phyloP scores from a whole-genome alignment of 768 basidiomycete species.

The Termitomyces titanicus region DNA sequence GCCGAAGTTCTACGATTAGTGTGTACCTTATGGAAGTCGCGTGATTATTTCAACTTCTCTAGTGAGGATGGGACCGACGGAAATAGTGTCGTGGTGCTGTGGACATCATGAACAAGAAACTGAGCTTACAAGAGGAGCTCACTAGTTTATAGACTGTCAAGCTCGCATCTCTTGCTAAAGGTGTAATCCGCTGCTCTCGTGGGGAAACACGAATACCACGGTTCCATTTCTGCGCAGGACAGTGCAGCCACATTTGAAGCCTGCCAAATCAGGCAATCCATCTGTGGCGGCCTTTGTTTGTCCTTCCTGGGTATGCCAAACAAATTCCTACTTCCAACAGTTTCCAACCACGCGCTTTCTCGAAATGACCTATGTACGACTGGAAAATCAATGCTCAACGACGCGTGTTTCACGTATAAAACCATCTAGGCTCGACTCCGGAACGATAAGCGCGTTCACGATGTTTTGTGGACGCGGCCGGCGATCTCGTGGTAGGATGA shows the following conservation, averaged over 20 bases:
- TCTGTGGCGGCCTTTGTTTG: constrained; percentile 2
- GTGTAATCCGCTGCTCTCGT: background rate
- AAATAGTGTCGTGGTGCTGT: background rate
- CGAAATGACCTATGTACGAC: background rate
- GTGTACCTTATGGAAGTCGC: background rate
- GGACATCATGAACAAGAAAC: too few relatives aligned
- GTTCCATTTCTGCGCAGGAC: background rate
- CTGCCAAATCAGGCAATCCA: background rate
- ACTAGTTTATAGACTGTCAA: background rate
- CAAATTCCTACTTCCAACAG: background rate
- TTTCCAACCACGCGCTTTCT: too few relatives aligned
- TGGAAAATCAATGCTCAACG: background rate
- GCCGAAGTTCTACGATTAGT: background rate
- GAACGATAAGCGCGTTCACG: background rate
- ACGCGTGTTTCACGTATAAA: background rate
- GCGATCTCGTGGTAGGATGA: background rate
- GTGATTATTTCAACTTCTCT: background rate
- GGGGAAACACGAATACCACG: background rate
- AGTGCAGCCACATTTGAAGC: constrained; percentile 2
- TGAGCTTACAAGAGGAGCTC: too few relatives aligned
- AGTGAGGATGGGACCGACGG: background rate
- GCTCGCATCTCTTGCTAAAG: background rate
- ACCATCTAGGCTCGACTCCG: background rate
- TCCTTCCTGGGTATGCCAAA: background rate
- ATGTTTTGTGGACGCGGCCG: background rate